These are phyloP conservation scores for Boletus pseudopeckii DNA, from an alignment of 768 basidiomycete species.

Conservation along the genomic window DNA sequence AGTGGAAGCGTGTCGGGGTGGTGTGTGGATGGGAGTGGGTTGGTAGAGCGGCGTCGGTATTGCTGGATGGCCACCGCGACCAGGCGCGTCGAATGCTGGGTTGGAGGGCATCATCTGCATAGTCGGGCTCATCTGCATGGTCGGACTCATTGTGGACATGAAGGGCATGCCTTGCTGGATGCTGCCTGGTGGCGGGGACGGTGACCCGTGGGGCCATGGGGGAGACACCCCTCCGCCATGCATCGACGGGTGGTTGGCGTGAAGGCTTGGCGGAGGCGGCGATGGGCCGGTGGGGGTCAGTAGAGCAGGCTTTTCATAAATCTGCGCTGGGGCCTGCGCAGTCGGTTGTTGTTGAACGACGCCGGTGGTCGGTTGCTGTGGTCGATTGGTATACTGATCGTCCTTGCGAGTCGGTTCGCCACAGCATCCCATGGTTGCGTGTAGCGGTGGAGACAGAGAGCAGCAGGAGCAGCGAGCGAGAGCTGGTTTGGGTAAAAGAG, in stretches of 20 bases:
- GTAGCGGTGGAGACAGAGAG: not conserved
- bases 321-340: constrained; percentile 34
- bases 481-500: not conserved
- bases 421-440: constrained; percentile 59
- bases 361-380: constrained; percentile 24
- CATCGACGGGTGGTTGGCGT: constrained; percentile 17
- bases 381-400: constrained; percentile 34
- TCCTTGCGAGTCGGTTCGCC: constrained; percentile 42
- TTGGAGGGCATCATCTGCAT: not conserved
- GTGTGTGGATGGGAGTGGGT: constrained; percentile 28
- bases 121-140: not conserved
- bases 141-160: not conserved
- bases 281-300: constrained; percentile 41
- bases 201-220: constrained; percentile 26
- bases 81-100: not conserved
- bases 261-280: constrained; percentile 43
- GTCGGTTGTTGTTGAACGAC: constrained; percentile 54
- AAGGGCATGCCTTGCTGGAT: constrained; percentile 1
- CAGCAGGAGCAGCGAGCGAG: not conserved
- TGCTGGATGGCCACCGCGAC: not conserved
- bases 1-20: constrained; percentile 15
- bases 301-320: constrained; percentile 41
- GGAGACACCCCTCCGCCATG: constrained; percentile 22
- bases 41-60: constrained; percentile 22
- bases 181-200: constrained; percentile 31